Evolutionary conservation across 1,284 basidiomycete species (phyloP).

Genomic region (Flammula alnicola): DNA sequence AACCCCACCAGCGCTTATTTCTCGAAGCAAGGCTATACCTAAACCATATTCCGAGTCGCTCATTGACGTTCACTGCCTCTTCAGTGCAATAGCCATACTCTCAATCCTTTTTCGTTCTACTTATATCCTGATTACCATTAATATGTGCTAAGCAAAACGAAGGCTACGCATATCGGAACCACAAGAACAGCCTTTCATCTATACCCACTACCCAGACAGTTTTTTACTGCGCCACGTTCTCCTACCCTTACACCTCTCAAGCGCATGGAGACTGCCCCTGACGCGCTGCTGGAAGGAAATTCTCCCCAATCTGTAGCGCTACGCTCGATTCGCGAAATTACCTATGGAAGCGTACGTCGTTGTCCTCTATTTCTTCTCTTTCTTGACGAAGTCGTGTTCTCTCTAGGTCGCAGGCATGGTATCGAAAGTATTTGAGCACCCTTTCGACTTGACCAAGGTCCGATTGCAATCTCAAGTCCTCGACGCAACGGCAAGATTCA

Average conservation of each 20-base stretch:
- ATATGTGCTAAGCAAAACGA: slow-evolving; percentile 3
- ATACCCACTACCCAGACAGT: too few species aligned
- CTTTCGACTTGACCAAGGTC: slow-evolving; percentile 86
- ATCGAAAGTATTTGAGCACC: slow-evolving; percentile 86
- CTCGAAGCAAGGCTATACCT: neutral
- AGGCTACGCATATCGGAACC: neutral
- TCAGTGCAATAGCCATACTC: too few species aligned
- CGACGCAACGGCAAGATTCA: slow-evolving; percentile 72
- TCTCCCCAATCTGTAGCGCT: slow-evolving; percentile 27
- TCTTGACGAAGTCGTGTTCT: slow-evolving; percentile 24
- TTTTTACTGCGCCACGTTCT: too few species aligned
- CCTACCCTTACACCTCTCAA: slow-evolving; percentile 5
- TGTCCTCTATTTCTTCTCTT: neutral
- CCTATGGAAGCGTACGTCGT: slow-evolving; percentile 59
- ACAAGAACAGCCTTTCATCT: too few species aligned
- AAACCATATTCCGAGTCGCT: neutral
- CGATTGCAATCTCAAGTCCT: slow-evolving; percentile 84
- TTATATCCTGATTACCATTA: neutral
- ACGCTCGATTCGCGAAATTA: slow-evolving; percentile 56
- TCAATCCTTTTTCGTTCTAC: neutral
- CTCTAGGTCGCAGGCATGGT: slow-evolving; percentile 73
- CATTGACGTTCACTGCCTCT: neutral
- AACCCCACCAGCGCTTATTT: neutral
- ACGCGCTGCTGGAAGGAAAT: slow-evolving; percentile 20
- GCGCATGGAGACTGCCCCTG: slow-evolving; percentile 22